Evolutionary conservation across 768 basidiomycete species (phyloP).

Genomic region (Suillus fuscotomentosus): DNA sequence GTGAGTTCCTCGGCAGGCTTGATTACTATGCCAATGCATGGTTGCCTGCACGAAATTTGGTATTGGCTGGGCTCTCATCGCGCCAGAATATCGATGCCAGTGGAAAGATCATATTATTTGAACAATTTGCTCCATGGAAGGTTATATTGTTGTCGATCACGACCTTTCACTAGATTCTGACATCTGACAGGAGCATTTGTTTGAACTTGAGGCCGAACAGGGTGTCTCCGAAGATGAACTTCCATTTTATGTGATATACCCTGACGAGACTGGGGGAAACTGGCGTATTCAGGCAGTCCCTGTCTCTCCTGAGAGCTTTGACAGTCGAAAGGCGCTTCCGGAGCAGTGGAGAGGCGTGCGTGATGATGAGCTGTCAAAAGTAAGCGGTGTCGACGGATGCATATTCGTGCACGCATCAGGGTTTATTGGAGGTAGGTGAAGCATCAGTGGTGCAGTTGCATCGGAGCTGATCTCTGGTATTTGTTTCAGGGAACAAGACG

Average conservation of each 20-base stretch:
- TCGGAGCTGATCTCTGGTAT: not conserved
- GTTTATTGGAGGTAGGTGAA: conserved; percentile 83
- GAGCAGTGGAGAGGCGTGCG: conserved; percentile 92
- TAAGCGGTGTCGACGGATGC: conserved; percentile 75
- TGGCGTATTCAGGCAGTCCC: conserved; percentile 97
- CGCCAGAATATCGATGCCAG: conserved; percentile 61
- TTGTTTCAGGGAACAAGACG: conserved; percentile 73
- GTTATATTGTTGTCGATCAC: conserved; percentile 34
- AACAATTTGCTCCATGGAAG: conserved; percentile 87
- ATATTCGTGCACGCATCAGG: conserved; percentile 96
- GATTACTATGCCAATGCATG: conserved; percentile 86
- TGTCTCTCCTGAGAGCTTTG: conserved; percentile 76
- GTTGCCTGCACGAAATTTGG: conserved; percentile 87
- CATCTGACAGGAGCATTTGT: conserved; percentile 76
- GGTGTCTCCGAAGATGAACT: conserved; percentile 43
- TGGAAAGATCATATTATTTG: conserved; percentile 79
- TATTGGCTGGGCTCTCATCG: conserved; percentile 56
- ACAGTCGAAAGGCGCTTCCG: conserved; percentile 88
- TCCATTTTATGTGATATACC: conserved; percentile 86
- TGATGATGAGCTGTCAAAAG: conserved; percentile 74
- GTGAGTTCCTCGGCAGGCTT: conserved; percentile 78
- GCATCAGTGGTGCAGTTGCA: conserved; percentile 6
- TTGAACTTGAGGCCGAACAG: conserved; percentile 73
- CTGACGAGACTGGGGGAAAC: conserved; percentile 68
- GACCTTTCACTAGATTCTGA: not conserved